Conservation (phyloP, 1,284 basidiomycete genomes). For the Stygiomarasmius scandens region DNA sequence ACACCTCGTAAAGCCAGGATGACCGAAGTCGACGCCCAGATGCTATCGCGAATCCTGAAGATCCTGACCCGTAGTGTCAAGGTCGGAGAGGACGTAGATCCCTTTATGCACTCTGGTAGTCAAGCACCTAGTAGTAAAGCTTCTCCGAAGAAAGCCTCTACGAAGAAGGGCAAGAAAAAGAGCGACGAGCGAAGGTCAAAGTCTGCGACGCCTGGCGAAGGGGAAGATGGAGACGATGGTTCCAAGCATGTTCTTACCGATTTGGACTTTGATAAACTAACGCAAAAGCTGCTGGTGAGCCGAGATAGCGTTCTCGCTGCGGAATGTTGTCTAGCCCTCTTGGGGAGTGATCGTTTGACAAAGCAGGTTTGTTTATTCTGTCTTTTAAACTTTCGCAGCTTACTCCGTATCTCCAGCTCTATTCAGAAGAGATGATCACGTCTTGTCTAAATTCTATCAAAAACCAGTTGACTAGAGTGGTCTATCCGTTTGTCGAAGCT, state of each 20-base stretch:
- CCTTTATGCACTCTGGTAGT: slow-evolving; percentile 47
- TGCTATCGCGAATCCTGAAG: slow-evolving; percentile 69
- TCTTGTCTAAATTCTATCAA: slow-evolving; percentile 78
- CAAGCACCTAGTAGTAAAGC: slow-evolving; percentile 36
- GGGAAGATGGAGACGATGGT: slow-evolving; percentile 31
- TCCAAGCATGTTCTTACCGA: slow-evolving; percentile 37
- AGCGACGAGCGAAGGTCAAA: slow-evolving; percentile 31
- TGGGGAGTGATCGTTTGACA: slow-evolving; percentile 77
- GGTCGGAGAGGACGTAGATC: slow-evolving; percentile 71
- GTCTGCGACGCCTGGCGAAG: slow-evolving; percentile 34
- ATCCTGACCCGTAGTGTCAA: slow-evolving; percentile 77
- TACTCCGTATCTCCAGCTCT: slow-evolving; percentile 54
- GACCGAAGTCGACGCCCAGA: slow-evolving; percentile 60
- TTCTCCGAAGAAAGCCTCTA: slow-evolving; percentile 39
- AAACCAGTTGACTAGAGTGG: slow-evolving; percentile 75
- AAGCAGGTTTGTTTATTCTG: slow-evolving; percentile 70
- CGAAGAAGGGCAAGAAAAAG: slow-evolving; percentile 36
- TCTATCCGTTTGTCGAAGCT: slow-evolving; percentile 89
- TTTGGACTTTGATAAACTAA: slow-evolving; percentile 53
- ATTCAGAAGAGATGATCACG: slow-evolving; percentile 90
- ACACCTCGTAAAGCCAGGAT: slow-evolving; percentile 58
- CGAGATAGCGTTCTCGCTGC: slow-evolving; percentile 78
- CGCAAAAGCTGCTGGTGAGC: slow-evolving; percentile 55
- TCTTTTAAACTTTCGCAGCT: neutral
- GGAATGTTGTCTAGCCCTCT: slow-evolving; percentile 78